Evolutionary conservation across 2,329 filamentous ascomycete genomes (phyloP), one percentile per base, ranked within the genome.

Genomic region (Parafenestella ontariensis): DNA sequence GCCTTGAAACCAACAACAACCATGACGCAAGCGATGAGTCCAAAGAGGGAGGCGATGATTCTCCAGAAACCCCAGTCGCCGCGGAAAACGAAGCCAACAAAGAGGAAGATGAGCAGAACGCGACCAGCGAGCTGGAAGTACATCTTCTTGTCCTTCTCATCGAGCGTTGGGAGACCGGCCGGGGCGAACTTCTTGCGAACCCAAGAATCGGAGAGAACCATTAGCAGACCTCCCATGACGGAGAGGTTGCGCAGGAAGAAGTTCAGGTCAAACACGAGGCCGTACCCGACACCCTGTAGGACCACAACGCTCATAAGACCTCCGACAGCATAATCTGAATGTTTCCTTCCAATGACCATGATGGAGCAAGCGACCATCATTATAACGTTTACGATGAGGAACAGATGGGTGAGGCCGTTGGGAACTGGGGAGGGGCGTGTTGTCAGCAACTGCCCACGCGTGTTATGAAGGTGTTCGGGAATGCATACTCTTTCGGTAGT

Each of bases 131-230:
- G 89, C 86, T 98, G 95, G 81, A 99, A 96, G 84, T 99, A 99
- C 94, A 98, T 98, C 86, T 98, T 99, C 80, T 93, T 91, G 78
- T 99, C 95, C 87, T 98, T 98, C 84, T 99, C 95, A 75, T 98
- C 95, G 48, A 99, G 86, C 77, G 91, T 87, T 44, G 95, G 95
- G 48, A 99, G 85, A 43, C 95, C 95, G 43, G 95, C 95, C 59
- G 96, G 96, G 3, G 93, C 94, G 81, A 97, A 96, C 77, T 88
- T 91, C 87, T 98, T 98, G 80, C 93, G 90, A 62, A 97, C 92
- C 92, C 94, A 98, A 53, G 91, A 96, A 81, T 99, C 95, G 36
- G 93, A 97, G 43, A 99, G 85, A 18, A 99, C 95, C 95, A 99
- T 98, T 69, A 99, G 85, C 40, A 99, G 86, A 56, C 95, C 95